phyloP scores from a whole-genome alignment of 345 rosid genomes.

The Microthlaspi erraticum region DNA sequence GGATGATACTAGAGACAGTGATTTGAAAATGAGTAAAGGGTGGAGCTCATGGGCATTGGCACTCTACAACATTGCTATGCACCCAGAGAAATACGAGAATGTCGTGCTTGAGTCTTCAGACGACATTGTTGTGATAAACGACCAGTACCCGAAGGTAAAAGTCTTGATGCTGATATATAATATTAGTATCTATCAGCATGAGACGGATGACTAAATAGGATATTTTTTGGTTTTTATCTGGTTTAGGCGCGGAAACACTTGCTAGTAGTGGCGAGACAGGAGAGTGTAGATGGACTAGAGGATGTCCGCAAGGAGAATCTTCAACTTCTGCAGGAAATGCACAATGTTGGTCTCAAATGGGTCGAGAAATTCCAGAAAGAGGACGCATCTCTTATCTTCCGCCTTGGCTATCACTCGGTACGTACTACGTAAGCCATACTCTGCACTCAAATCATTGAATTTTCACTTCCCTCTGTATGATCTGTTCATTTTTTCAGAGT shows the following conservation, averaged over 20 bases:
- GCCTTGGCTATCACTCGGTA: slow-evolving; percentile 97
- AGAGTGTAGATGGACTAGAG: slow-evolving; percentile 68
- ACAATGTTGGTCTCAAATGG: slow-evolving; percentile 78
- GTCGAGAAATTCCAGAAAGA: slow-evolving; percentile 67
- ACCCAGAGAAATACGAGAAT: slow-evolving; percentile 71
- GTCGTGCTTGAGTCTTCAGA: slow-evolving; percentile 62
- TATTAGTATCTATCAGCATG: not conserved
- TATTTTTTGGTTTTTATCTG: not conserved
- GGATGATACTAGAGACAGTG: slow-evolving; percentile 33
- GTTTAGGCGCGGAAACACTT: slow-evolving; percentile 77
- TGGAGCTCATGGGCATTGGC: slow-evolving; percentile 89
- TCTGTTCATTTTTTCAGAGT: not conserved
- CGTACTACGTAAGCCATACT: slow-evolving; percentile 49
- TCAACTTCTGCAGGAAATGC: slow-evolving; percentile 62
- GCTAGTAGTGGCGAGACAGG: slow-evolving; percentile 64
- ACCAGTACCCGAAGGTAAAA: slow-evolving; percentile 82
- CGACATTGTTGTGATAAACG: slow-evolving; percentile 72
- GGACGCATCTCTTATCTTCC: slow-evolving; percentile 73
- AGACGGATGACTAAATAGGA: slow-evolving; percentile 5
- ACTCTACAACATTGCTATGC: slow-evolving; percentile 71
- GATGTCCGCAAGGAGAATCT: slow-evolving; percentile 73
- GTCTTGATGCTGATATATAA: slow-evolving; percentile 4
- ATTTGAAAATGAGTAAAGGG: slow-evolving; percentile 46
- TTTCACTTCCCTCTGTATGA: not conserved
- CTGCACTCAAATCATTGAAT: slow-evolving; percentile 10